phyloP scores from a whole-genome alignment of 2,329 filamentous ascomycete genomes.

The Diplodia corticola region DNA sequence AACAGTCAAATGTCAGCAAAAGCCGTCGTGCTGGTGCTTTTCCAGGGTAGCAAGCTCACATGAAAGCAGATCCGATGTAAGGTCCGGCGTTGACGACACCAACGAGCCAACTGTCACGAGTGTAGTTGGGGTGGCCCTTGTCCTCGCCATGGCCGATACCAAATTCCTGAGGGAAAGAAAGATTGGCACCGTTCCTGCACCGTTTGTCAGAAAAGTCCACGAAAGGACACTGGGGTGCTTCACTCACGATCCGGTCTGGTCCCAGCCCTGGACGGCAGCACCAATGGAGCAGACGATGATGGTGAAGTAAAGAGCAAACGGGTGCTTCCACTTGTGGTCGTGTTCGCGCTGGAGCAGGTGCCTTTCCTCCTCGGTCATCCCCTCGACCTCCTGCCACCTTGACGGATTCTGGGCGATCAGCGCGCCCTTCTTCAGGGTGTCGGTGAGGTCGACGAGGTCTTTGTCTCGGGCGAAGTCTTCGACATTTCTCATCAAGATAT shows the following conservation, averaged over 20 bases:
- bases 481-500: conserved; percentile 55
- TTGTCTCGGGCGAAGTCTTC: conserved; percentile 63
- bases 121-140: conserved; percentile 2
- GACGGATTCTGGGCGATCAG: conserved; percentile 65
- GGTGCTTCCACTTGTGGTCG: conserved; percentile 68
- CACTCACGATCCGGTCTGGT: conserved; percentile 53
- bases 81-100: conserved; percentile 64
- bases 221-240: background rate
- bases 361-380: conserved; percentile 62
- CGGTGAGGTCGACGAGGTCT: conserved; percentile 58
- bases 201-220: background rate
- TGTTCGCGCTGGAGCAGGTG: conserved; percentile 62
- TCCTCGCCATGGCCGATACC: conserved; percentile 45
- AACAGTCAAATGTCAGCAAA: background rate
- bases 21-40: background rate
- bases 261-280: conserved; percentile 63
- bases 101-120: conserved; percentile 51
- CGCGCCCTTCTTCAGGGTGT: conserved; percentile 66
- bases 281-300: conserved; percentile 68
- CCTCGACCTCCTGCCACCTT: conserved; percentile 55
- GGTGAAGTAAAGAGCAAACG: conserved; percentile 63
- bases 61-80: conserved; percentile 65
- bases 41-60: conserved; percentile 32
- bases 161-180: conserved; percentile 60
- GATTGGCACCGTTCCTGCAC: conserved; percentile 49